Evolutionary conservation across 2,329 filamentous ascomycete species (phyloP), one percentile per base, ranked within the genome.

Genomic region (Fusarium globosum): DNA sequence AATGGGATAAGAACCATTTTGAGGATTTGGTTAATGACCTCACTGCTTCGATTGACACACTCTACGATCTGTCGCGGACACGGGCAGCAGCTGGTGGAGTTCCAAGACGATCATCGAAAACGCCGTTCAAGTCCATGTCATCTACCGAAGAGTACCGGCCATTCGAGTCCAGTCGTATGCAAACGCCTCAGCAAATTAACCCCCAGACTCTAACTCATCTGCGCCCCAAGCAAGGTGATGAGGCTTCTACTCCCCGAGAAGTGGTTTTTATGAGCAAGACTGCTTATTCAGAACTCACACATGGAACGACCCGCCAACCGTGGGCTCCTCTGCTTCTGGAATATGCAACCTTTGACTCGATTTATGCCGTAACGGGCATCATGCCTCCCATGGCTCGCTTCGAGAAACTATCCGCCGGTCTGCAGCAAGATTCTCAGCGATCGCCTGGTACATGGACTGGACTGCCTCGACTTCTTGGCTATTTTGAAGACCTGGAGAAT

Each of bases 31-130:
- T 95, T 43, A 88, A 88, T 71, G 93, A 95, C 77, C 84, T 95
- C 72, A 95, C 92, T 21, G 89, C 90, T 11, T 94, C 92, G 4
- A 94, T 95, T 79, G 93, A 95, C 81, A 94, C 92, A 0, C 86
- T 96, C 2, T 95, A 93, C 80, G 92, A 95, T 77, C 85, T 95
- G 20, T 94, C 93, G 1, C 85, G 91, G 56, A 92, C 92, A 20
- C 86, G 92, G 26, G 86, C 87, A 3, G 86, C 86, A 2, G 86
- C 86, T 2, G 83, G 82, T 3, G 81, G 82, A 6, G 76, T 81
- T 16, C 79, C 81, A 4, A 66, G 76, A 59, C 57, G 80, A 71
- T 51, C 77, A 65, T 69, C 80, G 72, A 77, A 83, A 77, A 65
- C 77, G 3, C 60, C 81, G 0, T 80, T 81, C 51, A 86, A 84